A percentile compares a stretch with the other conserved stretches of the same genome.
phyloP scores from a whole-genome alignment of 1,139 yeast species.

The Suhomyces chickasaworum region DNA sequence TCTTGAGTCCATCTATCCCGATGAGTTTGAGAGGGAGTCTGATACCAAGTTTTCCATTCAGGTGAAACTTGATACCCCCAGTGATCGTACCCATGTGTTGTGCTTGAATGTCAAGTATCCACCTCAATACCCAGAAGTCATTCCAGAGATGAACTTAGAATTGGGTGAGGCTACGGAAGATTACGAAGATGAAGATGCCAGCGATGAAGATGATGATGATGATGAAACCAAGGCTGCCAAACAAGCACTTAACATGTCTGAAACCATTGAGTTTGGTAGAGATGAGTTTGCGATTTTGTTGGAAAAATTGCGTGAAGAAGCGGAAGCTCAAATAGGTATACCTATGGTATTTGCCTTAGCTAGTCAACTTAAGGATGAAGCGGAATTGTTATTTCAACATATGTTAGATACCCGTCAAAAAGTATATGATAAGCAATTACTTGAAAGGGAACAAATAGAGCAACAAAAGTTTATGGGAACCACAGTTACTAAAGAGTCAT shows the following conservation, averaged over 20 bases:
- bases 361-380: constrained; percentile 75
- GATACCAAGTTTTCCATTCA: constrained; percentile 50
- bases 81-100: constrained; percentile 55
- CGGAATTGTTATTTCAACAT: constrained; percentile 62
- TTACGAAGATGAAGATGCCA: constrained; percentile 41
- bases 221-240: constrained; percentile 47
- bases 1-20: constrained; percentile 88
- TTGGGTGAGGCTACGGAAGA: constrained; percentile 36
- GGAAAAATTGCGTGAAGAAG: constrained; percentile 55
- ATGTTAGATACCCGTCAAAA: constrained; percentile 60
- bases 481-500: constrained; percentile 74
- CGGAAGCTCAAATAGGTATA: constrained; percentile 79
- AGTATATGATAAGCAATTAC: constrained; percentile 57
- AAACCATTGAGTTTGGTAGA: constrained; percentile 52
- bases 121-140: constrained; percentile 67
- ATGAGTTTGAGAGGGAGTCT: constrained; percentile 59
- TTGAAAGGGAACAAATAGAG: constrained; percentile 62
- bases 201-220: constrained; percentile 43
- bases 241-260: constrained; percentile 55
- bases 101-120: constrained; percentile 66
- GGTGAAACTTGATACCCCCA: constrained; percentile 58
- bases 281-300: constrained; percentile 47
- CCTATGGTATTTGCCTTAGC: constrained; percentile 83
- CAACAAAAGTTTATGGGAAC: constrained; percentile 83
- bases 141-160: constrained; percentile 55